These are phyloP conservation scores for Thermochaetoides thermophila DNA, from an alignment of 495 filamentous ascomycete species.

Conservation along the genomic window DNA sequence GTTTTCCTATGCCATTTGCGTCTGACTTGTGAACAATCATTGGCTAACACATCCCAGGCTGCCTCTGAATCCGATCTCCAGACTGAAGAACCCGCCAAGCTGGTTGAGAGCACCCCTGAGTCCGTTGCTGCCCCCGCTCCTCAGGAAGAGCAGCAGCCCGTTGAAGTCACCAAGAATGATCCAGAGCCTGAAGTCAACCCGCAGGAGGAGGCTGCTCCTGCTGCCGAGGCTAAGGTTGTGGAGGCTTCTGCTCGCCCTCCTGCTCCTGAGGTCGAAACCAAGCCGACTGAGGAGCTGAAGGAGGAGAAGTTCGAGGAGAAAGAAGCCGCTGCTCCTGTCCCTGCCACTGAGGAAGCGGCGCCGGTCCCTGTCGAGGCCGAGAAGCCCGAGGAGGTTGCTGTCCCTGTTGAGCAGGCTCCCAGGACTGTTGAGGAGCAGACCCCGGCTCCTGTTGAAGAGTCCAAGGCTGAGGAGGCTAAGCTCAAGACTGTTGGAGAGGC, in stretches of 20 bases:
- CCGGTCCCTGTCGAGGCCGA: conserved; percentile 5
- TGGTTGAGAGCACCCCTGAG: no score
- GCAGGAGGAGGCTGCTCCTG: conserved; percentile 1
- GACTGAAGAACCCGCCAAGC: no score
- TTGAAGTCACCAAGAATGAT: background rate
- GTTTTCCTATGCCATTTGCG: no score
- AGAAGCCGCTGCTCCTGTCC: background rate
- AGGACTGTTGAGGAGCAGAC: conserved; percentile 7
- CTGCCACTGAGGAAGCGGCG: background rate
- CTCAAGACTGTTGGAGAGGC: conserved; percentile 16
- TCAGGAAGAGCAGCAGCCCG: background rate
- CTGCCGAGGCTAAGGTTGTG: background rate
- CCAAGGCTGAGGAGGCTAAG: no score
- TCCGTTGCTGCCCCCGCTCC: background rate
- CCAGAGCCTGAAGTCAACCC: background rate
- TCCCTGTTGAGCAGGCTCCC: background rate
- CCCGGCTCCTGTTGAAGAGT: background rate
- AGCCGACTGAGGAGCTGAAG: background rate
- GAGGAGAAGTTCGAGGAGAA: no score
- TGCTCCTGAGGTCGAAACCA: background rate
- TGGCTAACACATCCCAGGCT: no score
- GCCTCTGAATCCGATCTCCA: no score
- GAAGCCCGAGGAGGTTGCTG: conserved; percentile 1
- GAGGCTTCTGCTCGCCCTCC: background rate
- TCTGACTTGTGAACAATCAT: no score